Conservation (phyloP, 2,329 filamentous ascomycete species). For the Stagonosporopsis chrysanthemi region DNA sequence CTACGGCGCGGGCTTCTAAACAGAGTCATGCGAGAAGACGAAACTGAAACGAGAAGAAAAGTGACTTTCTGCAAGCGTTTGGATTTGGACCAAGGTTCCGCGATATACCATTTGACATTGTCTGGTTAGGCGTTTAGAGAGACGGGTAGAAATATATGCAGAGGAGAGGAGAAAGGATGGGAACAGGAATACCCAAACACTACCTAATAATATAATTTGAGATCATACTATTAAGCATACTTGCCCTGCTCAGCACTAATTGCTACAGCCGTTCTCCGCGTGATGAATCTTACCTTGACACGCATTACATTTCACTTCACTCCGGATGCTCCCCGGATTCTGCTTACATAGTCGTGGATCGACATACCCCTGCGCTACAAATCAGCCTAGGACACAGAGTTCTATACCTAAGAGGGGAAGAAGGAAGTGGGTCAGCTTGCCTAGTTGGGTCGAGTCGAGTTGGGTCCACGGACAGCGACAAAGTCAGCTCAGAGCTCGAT, state of each 20-base stretch:
- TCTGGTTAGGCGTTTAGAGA: slow-evolving; percentile 11
- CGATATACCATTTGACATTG: slow-evolving; percentile 24
- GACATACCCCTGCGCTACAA: slow-evolving; percentile 19
- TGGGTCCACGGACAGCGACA: background rate
- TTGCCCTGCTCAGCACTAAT: background rate
- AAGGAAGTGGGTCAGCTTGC: slow-evolving; percentile 15
- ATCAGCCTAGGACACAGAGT: slow-evolving; percentile 24
- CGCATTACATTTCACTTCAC: background rate
- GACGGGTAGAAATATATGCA: background rate
- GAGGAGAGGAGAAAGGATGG: background rate
- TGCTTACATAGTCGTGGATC: background rate
- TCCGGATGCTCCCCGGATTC: background rate
- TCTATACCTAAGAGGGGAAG: slow-evolving; percentile 17
- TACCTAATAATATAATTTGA: slow-evolving; percentile 20
- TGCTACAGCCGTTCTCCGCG: background rate
- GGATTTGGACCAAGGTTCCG: slow-evolving; percentile 20
- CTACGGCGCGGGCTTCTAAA: slow-evolving; percentile 19
- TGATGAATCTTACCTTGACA: slow-evolving; percentile 11
- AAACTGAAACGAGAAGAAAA: slow-evolving; percentile 10
- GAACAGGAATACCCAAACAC: slow-evolving; percentile 5
- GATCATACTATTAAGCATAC: slow-evolving; percentile 17
- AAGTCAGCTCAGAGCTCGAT: slow-evolving; percentile 35
- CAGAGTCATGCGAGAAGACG: background rate
- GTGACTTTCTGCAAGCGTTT: slow-evolving; percentile 18
- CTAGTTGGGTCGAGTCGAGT: slow-evolving; percentile 2